Evolutionary conservation across 1,284 basidiomycete species (phyloP).

Genomic region (Rhodotorula sp.): DNA sequence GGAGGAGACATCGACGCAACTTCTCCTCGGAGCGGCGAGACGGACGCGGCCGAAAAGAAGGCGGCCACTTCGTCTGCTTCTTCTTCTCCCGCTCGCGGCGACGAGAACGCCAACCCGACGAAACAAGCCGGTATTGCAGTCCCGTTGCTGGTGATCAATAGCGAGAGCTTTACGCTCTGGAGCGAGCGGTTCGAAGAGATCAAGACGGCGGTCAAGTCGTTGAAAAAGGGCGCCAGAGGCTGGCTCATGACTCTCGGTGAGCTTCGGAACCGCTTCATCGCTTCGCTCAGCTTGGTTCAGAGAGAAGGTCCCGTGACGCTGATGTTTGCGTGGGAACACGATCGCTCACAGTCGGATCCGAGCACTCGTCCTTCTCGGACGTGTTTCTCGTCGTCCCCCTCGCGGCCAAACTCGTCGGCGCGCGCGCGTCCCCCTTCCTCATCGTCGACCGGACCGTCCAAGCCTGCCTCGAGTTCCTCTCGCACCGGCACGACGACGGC

Average conservation of each 20-base stretch:
- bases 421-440: conserved; percentile 21
- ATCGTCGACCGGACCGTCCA: conserved; percentile 15
- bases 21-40: not conserved
- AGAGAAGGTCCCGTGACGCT: not conserved
- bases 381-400: conserved; percentile 41
- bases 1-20: not conserved
- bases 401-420: conserved; percentile 44
- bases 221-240: conserved; percentile 21
- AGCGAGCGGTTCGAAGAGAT: conserved; percentile 44
- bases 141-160: conserved; percentile 52
- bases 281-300: not conserved
- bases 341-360: conserved; percentile 38
- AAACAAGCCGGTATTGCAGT: conserved; percentile 42
- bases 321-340: not conserved
- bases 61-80: too few species aligned
- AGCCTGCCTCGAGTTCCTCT: conserved; percentile 23
- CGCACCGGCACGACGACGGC: not conserved
- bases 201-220: conserved; percentile 43
- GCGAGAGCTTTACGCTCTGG: conserved; percentile 51
- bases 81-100: too few species aligned
- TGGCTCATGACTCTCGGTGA: conserved; percentile 35
- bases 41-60: not conserved
- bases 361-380: conserved; percentile 47
- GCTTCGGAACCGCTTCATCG: not conserved
- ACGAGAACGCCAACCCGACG: too few species aligned